A percentile compares a stretch with the other conserved stretches of the same genome.
phyloP scores from a whole-genome alignment of 148 eudicot genomes.

The Persicaria tinctoria region DNA sequence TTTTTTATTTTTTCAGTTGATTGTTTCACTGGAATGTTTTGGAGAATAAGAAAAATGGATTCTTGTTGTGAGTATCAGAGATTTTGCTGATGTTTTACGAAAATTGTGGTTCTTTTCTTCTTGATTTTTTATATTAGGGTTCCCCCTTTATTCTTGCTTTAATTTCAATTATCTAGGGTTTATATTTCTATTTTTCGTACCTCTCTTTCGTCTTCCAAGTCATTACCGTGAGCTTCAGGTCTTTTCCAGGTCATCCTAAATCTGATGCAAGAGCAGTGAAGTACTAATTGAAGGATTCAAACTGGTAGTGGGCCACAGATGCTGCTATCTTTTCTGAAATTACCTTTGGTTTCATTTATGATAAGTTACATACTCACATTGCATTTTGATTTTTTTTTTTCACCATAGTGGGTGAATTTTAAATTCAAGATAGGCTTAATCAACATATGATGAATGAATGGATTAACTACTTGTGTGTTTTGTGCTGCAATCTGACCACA shows the following conservation, averaged over 20 bases:
- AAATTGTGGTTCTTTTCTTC: background rate
- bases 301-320: background rate
- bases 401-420: background rate
- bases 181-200: background rate
- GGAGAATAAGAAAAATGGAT: background rate
- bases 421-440: background rate
- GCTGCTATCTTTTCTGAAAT: background rate
- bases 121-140: conserved; percentile 2
- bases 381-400: background rate
- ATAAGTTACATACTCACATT: no score
- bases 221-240: background rate
- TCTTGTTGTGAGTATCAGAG: background rate
- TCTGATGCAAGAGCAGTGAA: background rate
- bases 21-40: background rate
- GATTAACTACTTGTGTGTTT: background rate
- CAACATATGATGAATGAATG: background rate
- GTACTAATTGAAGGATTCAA: background rate
- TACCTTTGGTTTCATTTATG: no score
- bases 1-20: no score
- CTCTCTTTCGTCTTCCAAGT: background rate
- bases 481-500: background rate
- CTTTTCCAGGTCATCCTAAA: background rate
- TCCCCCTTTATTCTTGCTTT: background rate
- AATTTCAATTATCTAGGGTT: background rate
- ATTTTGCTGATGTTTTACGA: background rate